phyloP scores from a whole-genome alignment of 306 rosid species.

The Argentina anserina region DNA sequence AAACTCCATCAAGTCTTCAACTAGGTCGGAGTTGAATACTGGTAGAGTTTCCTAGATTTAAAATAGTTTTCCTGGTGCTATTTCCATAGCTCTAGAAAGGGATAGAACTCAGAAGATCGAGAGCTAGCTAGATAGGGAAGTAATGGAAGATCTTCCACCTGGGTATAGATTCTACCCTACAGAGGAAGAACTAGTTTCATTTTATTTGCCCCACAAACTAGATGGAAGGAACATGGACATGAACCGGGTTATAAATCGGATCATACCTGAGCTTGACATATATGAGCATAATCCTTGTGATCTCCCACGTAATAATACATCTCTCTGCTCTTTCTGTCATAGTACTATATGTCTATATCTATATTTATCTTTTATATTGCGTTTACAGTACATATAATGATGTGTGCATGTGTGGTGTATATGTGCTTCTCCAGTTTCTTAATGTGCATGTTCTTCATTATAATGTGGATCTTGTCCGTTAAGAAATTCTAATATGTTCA shows the following conservation, averaged over 20 bases:
- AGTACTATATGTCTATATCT: no score
- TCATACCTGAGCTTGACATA: constrained; percentile 62
- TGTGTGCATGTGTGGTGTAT: no score
- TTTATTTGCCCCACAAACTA: constrained; percentile 62
- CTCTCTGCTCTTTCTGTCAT: neutral
- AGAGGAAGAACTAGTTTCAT: constrained; percentile 69
- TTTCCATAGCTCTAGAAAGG: neutral
- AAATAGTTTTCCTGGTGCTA: neutral
- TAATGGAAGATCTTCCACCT: constrained; percentile 55
- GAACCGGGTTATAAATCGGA: constrained; percentile 33
- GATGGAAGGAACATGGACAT: constrained; percentile 44
- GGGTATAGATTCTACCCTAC: constrained; percentile 90
- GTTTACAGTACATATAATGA: neutral
- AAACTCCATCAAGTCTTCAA: neutral
- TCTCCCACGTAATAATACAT: constrained; percentile 62
- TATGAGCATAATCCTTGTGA: constrained; percentile 63
- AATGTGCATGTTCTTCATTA: neutral
- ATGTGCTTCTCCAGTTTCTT: neutral
- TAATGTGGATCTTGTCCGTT: neutral
- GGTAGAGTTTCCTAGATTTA: neutral
- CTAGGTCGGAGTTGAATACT: neutral
- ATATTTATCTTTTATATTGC: neutral
- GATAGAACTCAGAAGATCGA: neutral
- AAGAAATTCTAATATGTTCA: neutral
- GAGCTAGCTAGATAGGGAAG: no score